phyloP scores from a whole-genome alignment of 2,329 filamentous ascomycete genomes.

The Claviceps capensis region DNA sequence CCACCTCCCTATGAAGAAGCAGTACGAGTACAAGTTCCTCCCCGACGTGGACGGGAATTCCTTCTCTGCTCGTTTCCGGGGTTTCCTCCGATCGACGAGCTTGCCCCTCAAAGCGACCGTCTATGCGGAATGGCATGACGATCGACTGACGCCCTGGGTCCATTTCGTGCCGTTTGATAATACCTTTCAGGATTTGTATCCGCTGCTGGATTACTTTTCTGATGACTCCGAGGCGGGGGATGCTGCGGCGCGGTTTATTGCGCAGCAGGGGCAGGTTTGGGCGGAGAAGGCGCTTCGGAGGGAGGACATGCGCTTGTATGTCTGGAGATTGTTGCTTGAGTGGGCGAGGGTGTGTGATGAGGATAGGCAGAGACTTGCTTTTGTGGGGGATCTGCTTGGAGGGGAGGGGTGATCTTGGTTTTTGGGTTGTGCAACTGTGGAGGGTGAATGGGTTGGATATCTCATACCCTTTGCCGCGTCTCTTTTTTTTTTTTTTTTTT shows the following conservation, averaged over 20 bases:
- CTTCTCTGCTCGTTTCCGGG: conserved; percentile 48
- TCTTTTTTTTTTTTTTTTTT: neutral
- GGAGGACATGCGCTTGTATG: conserved; percentile 55
- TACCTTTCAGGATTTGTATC: conserved; percentile 51
- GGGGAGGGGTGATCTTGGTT: too few species aligned
- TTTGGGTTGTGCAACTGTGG: too few species aligned
- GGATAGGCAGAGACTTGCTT: conserved; percentile 28
- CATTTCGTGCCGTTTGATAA: conserved; percentile 64
- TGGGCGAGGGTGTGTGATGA: conserved; percentile 38
- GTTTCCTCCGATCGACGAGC: conserved; percentile 49
- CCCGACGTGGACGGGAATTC: conserved; percentile 60
- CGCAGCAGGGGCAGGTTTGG: conserved; percentile 46
- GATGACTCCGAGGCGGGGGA: conserved; percentile 34
- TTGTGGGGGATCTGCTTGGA: conserved; percentile 26
- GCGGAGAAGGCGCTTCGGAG: conserved; percentile 44
- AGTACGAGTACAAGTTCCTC: conserved; percentile 49
- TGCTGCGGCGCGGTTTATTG: conserved; percentile 43
- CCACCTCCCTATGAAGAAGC: conserved; percentile 28
- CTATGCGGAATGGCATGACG: conserved; percentile 64
- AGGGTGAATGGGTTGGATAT: neutral
- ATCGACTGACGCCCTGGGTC: conserved; percentile 52
- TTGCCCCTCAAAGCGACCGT: conserved; percentile 59
- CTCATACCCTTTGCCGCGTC: neutral
- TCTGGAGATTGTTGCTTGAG: conserved; percentile 46
- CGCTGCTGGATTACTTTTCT: conserved; percentile 52